Percentiles rank a stretch among this genome's conserved stretches.
Conservation (phyloP, 1,284 basidiomycete genomes). For the Trametes sp. region DNA sequence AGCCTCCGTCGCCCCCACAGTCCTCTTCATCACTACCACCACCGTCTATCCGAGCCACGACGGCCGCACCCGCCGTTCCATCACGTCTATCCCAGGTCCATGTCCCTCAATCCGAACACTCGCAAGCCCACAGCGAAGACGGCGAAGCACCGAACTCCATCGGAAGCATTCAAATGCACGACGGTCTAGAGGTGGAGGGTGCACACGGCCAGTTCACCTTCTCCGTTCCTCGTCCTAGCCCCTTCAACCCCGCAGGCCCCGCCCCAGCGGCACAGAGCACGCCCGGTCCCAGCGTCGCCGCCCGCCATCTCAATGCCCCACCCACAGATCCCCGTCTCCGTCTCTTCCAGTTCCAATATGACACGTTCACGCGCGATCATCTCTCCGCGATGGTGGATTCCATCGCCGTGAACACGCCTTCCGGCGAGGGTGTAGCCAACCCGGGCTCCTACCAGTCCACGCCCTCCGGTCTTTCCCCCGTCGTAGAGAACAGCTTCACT, state of each 20-base stretch:
- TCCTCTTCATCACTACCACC: slow-evolving; percentile 35
- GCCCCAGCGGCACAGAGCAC: slow-evolving; percentile 56
- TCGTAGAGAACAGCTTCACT: slow-evolving; percentile 51
- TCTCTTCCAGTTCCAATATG: slow-evolving; percentile 91
- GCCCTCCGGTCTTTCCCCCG: slow-evolving; percentile 37
- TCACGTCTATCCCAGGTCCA: slow-evolving; percentile 47
- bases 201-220: slow-evolving; percentile 80
- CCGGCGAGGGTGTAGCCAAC: slow-evolving; percentile 52
- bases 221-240: slow-evolving; percentile 56
- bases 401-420: slow-evolving; percentile 81
- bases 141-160: background rate
- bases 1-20: slow-evolving; percentile 81
- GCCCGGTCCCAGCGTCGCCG: slow-evolving; percentile 48
- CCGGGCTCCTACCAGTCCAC: slow-evolving; percentile 43
- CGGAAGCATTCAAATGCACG: background rate
- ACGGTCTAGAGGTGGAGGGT: slow-evolving; percentile 42
- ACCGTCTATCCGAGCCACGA: slow-evolving; percentile 16
- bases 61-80: slow-evolving; percentile 43
- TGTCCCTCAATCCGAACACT: slow-evolving; percentile 28
- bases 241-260: slow-evolving; percentile 44
- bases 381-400: slow-evolving; percentile 91
- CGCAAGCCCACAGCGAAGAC: slow-evolving; percentile 12
- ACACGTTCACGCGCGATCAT: slow-evolving; percentile 92
- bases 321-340: slow-evolving; percentile 77
- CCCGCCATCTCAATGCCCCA: slow-evolving; percentile 46